Conservation (phyloP, 2,329 filamentous ascomycete species). For the Macroventuria anomochaeta region DNA sequence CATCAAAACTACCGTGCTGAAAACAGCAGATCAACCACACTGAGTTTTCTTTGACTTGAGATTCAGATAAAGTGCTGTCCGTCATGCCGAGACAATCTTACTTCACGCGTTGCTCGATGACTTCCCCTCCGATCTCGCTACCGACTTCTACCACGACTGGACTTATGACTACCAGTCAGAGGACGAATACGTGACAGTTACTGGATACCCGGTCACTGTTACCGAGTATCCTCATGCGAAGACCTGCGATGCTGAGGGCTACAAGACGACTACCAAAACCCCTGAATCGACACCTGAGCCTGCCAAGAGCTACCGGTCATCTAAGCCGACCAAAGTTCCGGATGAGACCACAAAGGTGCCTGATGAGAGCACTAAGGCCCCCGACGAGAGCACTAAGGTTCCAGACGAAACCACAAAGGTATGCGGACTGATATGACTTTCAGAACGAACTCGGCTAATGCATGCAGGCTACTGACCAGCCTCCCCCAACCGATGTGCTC, state of each 20-base stretch:
- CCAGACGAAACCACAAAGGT: not conserved
- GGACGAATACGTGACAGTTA: constrained; percentile 5
- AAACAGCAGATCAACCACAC: constrained; percentile 6
- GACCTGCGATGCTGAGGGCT: constrained; percentile 12
- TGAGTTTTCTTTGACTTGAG: constrained; percentile 7
- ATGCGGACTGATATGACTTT: not conserved
- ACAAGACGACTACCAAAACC: constrained; percentile 9
- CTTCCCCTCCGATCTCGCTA: constrained; percentile 3
- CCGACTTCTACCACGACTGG: constrained; percentile 13
- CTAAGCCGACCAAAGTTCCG: not conserved
- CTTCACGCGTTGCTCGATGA: constrained; percentile 11
- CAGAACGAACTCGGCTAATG: not conserved
- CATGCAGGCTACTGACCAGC: constrained; percentile 5
- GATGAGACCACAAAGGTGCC: constrained; percentile 1
- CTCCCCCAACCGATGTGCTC: not conserved
- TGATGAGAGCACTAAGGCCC: not conserved
- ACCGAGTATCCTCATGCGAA: constrained; percentile 14
- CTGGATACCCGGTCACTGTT: constrained; percentile 5
- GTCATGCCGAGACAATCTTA: constrained; percentile 16
- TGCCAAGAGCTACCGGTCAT: not conserved
- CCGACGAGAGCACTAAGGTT: not conserved
- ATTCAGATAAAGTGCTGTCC: constrained; percentile 8
- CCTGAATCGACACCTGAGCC: constrained; percentile 3
- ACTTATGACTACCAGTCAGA: constrained; percentile 6
- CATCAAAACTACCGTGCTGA: constrained; percentile 4